phyloP scores from a whole-genome alignment of 208 protist species.

The Phytomonas francai region DNA sequence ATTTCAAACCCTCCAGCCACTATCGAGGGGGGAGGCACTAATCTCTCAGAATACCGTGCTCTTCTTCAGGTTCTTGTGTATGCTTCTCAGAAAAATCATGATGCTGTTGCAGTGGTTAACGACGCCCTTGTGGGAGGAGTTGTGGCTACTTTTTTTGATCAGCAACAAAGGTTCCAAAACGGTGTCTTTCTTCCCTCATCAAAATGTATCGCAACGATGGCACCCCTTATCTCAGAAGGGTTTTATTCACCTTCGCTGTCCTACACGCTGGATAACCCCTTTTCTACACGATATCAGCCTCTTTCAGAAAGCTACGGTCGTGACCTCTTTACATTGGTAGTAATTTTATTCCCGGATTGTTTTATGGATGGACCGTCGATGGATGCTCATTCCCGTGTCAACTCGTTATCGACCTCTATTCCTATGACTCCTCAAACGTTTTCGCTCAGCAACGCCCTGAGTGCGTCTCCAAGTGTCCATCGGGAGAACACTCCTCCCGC shows the following conservation, averaged over 20 bases:
- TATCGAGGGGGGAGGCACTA: constrained; percentile 5
- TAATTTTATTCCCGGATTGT: constrained; percentile 71
- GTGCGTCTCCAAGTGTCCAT: not conserved
- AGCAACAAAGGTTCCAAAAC: not conserved
- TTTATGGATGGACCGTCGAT: constrained; percentile 18
- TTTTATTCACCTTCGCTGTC: constrained; percentile 50
- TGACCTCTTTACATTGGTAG: constrained; percentile 46
- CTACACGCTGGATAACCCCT: constrained; percentile 25
- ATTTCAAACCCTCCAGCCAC: not conserved
- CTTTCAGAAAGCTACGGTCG: constrained; percentile 32
- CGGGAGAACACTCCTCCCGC: not conserved
- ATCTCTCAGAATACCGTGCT: constrained; percentile 47
- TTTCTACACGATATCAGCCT: constrained; percentile 8
- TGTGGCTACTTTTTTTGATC: constrained; percentile 27
- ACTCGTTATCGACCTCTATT: constrained; percentile 6
- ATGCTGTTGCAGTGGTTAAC: constrained; percentile 35
- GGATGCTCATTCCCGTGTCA: not conserved
- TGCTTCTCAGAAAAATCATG: constrained; percentile 24
- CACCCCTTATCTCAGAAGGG: constrained; percentile 39
- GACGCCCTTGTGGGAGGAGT: constrained; percentile 59
- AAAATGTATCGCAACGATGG: constrained; percentile 33
- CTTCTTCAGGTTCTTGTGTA: constrained; percentile 59
- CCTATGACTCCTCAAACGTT: not conserved
- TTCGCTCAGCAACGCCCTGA: not conserved
- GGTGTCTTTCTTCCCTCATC: constrained; percentile 48